Conservation (phyloP, 164 flowering plant species). For the Amborella trichopoda region DNA sequence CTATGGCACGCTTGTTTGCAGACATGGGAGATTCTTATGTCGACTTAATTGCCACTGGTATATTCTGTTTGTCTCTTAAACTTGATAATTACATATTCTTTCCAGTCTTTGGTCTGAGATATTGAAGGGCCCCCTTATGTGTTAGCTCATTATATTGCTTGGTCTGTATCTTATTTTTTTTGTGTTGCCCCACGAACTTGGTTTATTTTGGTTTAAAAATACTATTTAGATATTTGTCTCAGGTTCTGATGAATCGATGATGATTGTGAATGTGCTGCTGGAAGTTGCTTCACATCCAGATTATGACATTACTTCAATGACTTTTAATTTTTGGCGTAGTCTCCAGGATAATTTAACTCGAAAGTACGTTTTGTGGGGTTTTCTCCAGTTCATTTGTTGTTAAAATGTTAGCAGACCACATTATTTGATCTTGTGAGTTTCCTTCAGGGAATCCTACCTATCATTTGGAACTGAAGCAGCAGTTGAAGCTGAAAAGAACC, state of each 20-base stretch:
- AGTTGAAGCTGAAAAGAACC: conserved; percentile 68
- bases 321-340: conserved; percentile 95
- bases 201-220: neutral
- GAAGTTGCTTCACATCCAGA: conserved; percentile 95
- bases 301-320: conserved; percentile 94
- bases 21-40: conserved; percentile 99
- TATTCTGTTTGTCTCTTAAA: too few species aligned
- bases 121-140: neutral
- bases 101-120: neutral
- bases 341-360: conserved; percentile 79
- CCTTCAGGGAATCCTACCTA: conserved; percentile 53
- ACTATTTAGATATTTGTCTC: conserved; percentile 15
- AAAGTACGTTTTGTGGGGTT: conserved; percentile 11
- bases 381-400: conserved; percentile 4
- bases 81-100: neutral
- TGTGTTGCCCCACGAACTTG: neutral
- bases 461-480: conserved; percentile 56
- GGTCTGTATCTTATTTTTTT: neutral
- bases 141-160: too few species aligned
- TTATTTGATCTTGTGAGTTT: neutral
- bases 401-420: too few species aligned
- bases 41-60: conserved; percentile 94
- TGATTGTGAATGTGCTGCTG: conserved; percentile 74
- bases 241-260: conserved; percentile 80
- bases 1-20: conserved; percentile 91